Base-by-base conservation (phyloP, 257 asterid species). In the Eustoma russellianum region DNA sequence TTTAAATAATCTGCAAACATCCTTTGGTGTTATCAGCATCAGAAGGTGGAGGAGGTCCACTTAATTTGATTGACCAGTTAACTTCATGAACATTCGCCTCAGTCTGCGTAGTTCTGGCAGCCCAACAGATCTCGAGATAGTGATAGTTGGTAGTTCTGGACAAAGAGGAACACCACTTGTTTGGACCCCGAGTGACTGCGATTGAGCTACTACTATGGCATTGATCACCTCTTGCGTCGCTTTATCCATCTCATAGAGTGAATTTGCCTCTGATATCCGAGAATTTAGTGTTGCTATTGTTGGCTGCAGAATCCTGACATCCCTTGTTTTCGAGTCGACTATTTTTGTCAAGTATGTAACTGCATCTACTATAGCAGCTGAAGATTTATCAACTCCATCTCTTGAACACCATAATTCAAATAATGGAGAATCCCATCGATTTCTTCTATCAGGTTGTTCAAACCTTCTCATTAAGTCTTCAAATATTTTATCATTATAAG, bases 1-100 rank as follows among this genome's bases (percentile, higher is more conserved):
- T 88, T 92, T 74, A 92, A 78, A 75, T 92, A 92, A 83, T 92
- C 97, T 58, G 81, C 91, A 78, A 88, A 92, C 99, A 92, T 85
- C 74, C 95, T 83, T 88, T 92, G 35, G 88, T 88, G 61, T 87
- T 88, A 24, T 76, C 86, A 33, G 88, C 82, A 63, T 92, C 94
- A 0, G 91, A 79, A 33, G 99, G 88, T 33, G 95, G 95, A 5
- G 95, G 87, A 0, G 86, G 93, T 5, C 99, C 99, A 44, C 94
- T 88, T 71, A 92, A 75, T 94, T 85, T 11, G 99, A 74, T 47
- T 92, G 97, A 47, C 94, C 88, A 0, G 97, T 82, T 50, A 88
- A 63, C 57, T 85, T 88, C 54, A 92, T 74, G 61, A 88, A 92
- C 10, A 97, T 92, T 43, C 97, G 65, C 28, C 94, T 67, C 46